Evolutionary conservation across 805 yeast genomes (phyloP).

Genomic region (Hanseniaspora occidentalis): DNA sequence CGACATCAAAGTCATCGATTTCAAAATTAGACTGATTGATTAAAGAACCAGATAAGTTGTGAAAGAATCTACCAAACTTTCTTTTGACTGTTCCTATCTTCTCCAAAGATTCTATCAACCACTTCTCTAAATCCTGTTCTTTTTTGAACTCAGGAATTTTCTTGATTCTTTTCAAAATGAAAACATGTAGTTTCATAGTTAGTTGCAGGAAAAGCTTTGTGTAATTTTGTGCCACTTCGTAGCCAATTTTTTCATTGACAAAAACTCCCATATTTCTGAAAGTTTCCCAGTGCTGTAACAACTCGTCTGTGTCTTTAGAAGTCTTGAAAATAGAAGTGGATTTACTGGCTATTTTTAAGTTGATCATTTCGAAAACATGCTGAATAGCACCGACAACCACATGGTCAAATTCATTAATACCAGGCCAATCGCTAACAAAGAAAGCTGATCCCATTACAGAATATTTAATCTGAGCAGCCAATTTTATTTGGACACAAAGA

Average conservation of each 20-base stretch:
- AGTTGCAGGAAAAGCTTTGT: conserved; percentile 52
- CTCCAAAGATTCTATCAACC: conserved; percentile 57
- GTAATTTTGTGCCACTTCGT: conserved; percentile 69
- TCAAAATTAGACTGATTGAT: conserved; percentile 30
- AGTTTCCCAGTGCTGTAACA: conserved; percentile 72
- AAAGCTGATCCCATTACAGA: conserved; percentile 52
- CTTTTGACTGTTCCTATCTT: conserved; percentile 68
- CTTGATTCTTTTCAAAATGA: conserved; percentile 57
- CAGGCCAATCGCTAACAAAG: conserved; percentile 1
- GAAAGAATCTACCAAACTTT: conserved; percentile 66
- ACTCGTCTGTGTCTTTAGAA: conserved; percentile 82
- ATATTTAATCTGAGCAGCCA: conserved; percentile 64
- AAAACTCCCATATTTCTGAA: conserved; percentile 65
- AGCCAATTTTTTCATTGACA: conserved; percentile 63
- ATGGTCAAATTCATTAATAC: conserved; percentile 34
- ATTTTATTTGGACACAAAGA: conserved; percentile 59
- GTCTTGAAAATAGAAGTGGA: conserved; percentile 64
- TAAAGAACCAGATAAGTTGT: conserved; percentile 61
- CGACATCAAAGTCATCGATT: conserved; percentile 35
- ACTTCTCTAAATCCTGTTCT: conserved; percentile 37
- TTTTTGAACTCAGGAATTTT: conserved; percentile 39
- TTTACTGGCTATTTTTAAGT: conserved; percentile 68
- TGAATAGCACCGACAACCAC: conserved; percentile 62
- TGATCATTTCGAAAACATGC: conserved; percentile 56
- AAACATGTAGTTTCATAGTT: conserved; percentile 53